These are phyloP conservation scores for Aquilaria malaccensis DNA, from an alignment of 345 rosid species.

Conservation along the genomic window DNA sequence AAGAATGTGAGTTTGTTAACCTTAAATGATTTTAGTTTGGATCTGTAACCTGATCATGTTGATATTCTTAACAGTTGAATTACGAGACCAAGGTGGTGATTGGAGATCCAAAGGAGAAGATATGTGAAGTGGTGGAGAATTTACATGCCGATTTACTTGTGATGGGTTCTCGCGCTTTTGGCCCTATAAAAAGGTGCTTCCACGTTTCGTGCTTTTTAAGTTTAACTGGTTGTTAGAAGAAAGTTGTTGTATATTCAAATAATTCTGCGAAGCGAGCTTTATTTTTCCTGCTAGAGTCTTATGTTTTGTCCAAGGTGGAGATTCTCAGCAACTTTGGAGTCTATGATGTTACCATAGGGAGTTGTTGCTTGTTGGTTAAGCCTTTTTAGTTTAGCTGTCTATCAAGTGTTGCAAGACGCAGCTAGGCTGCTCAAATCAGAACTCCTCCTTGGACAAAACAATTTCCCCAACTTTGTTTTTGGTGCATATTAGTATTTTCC, in stretches of 20 bases:
- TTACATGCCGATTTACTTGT: slow-evolving; percentile 67
- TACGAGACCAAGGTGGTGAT: slow-evolving; percentile 63
- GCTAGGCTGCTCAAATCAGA: too few species aligned
- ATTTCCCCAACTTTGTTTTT: too few species aligned
- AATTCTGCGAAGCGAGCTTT: neutral
- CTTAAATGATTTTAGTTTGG: neutral
- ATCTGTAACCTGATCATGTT: neutral
- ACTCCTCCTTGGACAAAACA: too few species aligned
- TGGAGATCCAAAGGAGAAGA: slow-evolving; percentile 85
- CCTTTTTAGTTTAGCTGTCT: too few species aligned
- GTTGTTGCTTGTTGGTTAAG: too few species aligned
- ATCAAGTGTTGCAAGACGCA: too few species aligned
- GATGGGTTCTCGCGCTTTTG: slow-evolving; percentile 75
- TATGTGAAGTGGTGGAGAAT: slow-evolving; percentile 62
- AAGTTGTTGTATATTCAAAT: neutral
- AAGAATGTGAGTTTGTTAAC: slow-evolving; percentile 29
- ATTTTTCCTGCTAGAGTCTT: too few species aligned
- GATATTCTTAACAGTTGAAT: slow-evolving; percentile 32
- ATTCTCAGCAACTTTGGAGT: too few species aligned
- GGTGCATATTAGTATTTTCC: too few species aligned
- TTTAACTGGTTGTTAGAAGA: neutral
- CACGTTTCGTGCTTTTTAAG: neutral
- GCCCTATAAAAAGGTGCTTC: slow-evolving; percentile 71
- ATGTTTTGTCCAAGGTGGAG: too few species aligned
- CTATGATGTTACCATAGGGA: too few species aligned